Percentiles rank a stretch among this genome's conserved stretches.
Conservation (phyloP, 176 grass and related monocot genomes). For the Aegilops sharonensis region DNA sequence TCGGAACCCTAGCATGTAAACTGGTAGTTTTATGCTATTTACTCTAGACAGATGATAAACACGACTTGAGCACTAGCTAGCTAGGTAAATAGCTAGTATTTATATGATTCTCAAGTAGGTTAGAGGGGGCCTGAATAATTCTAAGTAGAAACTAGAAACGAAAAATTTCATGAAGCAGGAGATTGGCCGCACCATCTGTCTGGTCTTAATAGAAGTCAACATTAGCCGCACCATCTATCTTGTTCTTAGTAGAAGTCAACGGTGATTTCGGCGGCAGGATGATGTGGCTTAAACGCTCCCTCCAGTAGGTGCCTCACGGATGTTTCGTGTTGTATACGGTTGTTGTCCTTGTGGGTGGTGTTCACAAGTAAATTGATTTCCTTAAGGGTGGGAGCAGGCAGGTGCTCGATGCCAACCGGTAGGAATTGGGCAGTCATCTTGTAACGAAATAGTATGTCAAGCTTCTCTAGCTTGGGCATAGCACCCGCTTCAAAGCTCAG, state of each 20-base stretch:
- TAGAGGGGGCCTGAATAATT: no score
- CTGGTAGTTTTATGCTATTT: no score
- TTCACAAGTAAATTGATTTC: no score
- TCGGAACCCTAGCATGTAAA: no score
- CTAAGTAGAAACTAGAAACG: not conserved
- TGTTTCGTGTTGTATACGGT: no score
- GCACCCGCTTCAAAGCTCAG: not conserved
- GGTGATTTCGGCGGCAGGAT: not conserved
- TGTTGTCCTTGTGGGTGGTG: no score
- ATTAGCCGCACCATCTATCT: no score
- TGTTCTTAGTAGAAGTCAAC: not conserved
- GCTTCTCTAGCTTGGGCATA: not conserved
- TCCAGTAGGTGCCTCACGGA: not conserved
- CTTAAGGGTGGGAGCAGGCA: not conserved
- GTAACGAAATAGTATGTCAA: not conserved
- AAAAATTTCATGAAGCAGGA: slow-evolving; percentile 24
- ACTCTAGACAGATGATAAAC: no score
- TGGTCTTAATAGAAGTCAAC: not conserved
- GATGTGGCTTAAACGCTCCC: not conserved
- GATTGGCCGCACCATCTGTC: no score
- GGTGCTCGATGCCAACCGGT: not conserved
- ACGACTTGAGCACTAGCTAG: no score
- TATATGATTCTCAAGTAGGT: no score
- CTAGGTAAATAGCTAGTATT: no score
- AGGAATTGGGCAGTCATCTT: not conserved